Base-by-base conservation (phyloP, 2,329 filamentous ascomycete genomes). In the Colletotrichum sansevieriae region DNA sequence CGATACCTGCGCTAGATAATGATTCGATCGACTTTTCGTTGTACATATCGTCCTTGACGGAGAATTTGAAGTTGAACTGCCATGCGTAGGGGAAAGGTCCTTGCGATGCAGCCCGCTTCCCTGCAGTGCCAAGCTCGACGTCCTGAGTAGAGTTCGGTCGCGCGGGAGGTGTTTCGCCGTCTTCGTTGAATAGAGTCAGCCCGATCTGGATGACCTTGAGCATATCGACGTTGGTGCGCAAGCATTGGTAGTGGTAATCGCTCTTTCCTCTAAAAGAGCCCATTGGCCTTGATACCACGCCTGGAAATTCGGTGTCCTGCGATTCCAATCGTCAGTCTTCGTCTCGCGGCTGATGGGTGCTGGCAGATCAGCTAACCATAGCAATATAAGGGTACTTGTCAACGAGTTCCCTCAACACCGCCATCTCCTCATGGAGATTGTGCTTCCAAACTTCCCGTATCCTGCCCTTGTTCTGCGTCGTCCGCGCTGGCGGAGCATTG, bases 61-160 rank as follows among this genome's bases (percentile, higher is more conserved):
- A 96, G 80, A 98, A 99, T 74, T 95, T 92, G 82, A 99, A 99
- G 84, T 99, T 98, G 86, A 99, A 99, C 74, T 98, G 95, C 96
- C 96, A 99, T 18, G 95, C 97, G 77, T 92, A 97, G 15, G 93
- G 95, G 68, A 94, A 90, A 56, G 88, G 85, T 18, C 78, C 80
- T 68, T 80, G 83, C 57, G 72, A 78, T 20, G 78, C 80, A 25
- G 79, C 78, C 70, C 82, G 79, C 71, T 82, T 78, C 39, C 75
- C 78, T 18, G 76, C 80, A 37, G 77, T 74, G n/a, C 76, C 77
- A 22, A 81, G 71, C 3, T 84, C 82, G 15, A 75, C 70, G 47
- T 81, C 70, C 59, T 87, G 83, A 20, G 80, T 78, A 33, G 81
- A 79, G 35, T 83, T 82, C 25, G 90, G 88, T 72, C 91, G 89